Evolutionary conservation across 495 filamentous ascomycete genomes (phyloP), one percentile per base, ranked within the genome.

Genomic region (Penicillium argentinense): DNA sequence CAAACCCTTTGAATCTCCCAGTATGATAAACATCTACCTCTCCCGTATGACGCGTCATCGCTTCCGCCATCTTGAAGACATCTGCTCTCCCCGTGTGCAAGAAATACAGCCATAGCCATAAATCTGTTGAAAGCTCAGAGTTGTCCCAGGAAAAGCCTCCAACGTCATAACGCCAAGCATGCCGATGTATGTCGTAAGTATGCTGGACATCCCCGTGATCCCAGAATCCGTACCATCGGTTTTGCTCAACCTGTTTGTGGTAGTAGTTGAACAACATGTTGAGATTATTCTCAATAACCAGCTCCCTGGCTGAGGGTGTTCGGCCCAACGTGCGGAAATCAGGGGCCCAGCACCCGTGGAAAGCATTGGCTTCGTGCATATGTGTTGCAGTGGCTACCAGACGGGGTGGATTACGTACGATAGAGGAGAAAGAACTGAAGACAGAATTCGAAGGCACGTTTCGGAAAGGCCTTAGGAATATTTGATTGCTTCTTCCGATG

Each of bases 121-220:
- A 54, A 45, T 79, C 74, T 0, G 75, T 68, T 2, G 75, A 79
- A 1, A 79, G 64, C 39, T 79, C 75, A 1, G 73, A 77, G 54
- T 79, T 79, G 42, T 77, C 75, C 75, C 75, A 79, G 1, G 75
- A 74, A 60, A 69, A 79, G 0, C 75, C 75, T 6, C 75, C 75
- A 14, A 79, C 45, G 39, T 79, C 75, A 40, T 76, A 79, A 5
- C 75, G 62, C 75, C 75, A 79, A 9, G 58, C 67, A 45, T 77
- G 74, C 18, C 75, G 58, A 53, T 75, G 66, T 2, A 45, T 34
- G 32, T 79, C 75, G 51, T 79, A 79, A 2, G 74, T 74, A 37
- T 79, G 74, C 64, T 71, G 70, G 24, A 76, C 62, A 47, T 79
- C 74, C 3, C 75, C 75, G 27, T 79, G 59, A 40, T 76, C 73